These are phyloP conservation scores for Colletotrichum orbiculare DNA, from an alignment of 2,329 filamentous ascomycete genomes.

Conservation along the genomic window DNA sequence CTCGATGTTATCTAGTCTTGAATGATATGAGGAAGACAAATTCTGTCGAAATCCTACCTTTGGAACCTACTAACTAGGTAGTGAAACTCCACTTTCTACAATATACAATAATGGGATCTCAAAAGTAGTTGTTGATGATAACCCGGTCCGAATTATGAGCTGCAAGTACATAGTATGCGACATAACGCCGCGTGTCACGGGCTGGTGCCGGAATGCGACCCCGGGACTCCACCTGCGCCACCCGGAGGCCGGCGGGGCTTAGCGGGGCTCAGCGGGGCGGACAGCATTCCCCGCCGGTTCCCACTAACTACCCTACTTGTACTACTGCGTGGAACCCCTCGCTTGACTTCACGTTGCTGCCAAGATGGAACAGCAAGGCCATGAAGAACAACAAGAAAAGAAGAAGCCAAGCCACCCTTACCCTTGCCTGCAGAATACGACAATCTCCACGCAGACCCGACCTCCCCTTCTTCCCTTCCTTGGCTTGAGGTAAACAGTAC, in stretches of 20 bases:
- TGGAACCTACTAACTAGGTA: too few relatives aligned
- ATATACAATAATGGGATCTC: too few relatives aligned
- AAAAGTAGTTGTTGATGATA: too few relatives aligned
- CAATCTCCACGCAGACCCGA: background rate
- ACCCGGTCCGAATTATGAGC: too few relatives aligned
- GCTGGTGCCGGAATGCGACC: background rate
- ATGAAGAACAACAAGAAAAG: background rate
- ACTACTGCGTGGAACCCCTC: background rate
- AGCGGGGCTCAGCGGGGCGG: too few relatives aligned
- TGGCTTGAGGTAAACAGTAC: too few relatives aligned
- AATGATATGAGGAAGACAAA: too few relatives aligned
- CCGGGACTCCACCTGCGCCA: background rate
- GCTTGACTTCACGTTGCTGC: constrained; percentile 2
- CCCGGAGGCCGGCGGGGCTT: too few relatives aligned
- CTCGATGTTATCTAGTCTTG: too few relatives aligned
- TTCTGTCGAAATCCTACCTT: too few relatives aligned
- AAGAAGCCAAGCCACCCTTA: too few relatives aligned
- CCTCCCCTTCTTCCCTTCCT: background rate
- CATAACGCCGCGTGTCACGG: background rate
- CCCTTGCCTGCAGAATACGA: background rate
- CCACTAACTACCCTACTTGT: background rate
- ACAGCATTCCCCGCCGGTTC: background rate
- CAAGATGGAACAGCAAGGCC: background rate
- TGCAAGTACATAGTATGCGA: background rate
- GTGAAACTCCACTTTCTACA: too few relatives aligned